Base-by-base conservation (phyloP, 2,329 filamentous ascomycete species). In the Arthrobotrys iridis region DNA sequence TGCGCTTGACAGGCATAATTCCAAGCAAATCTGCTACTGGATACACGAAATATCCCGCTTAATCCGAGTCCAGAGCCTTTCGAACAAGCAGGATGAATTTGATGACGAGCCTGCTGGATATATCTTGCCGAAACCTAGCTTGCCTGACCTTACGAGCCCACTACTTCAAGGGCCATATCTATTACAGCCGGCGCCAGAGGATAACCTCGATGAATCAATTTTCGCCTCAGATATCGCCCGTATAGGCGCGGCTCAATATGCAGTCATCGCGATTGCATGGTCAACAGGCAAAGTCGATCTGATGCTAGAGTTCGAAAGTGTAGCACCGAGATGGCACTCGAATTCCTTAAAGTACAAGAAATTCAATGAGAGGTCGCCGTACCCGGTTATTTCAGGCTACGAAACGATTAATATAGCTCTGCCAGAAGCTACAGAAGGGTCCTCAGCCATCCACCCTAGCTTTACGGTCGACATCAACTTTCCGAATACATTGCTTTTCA, bases 211-310 rank as follows among this genome's bases (percentile, higher is more conserved):
- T 18, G 77, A 78, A 18, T 70, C 62, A 5, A 65, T 75, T 24
- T 77, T 77, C 26, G 78, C 78, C 11, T 79, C 78, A 30, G 79
- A 80, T 50, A 79, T 80, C 18, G 77, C 79, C 22, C 78, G 79
- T 67, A 65, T 73, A 10, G 65, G 74, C 24, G 60, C 64, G 4
- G 58, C 65, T 4, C 72, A 70, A 22, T 71, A 60, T 33, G 57
- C 74, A 1, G 64, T 67, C 6, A 66, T 77, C 35, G 74, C 66
- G 11, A 28, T 73, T 10, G 45, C 41, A 20, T 77, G 65, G 64
- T 65, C 66, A 24, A 73, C 65, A 2, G 66, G 74, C 1, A 77
- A 58, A 28, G 37, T 77, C 20, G 74, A 77, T 30, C 60, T 80
- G 7, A 78, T 77, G 58, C 62, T 79, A 13, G 79, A 80, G 59